These are phyloP conservation scores for Flagelloscypha sp. DNA, from an alignment of 768 basidiomycete species.

Conservation along the genomic window DNA sequence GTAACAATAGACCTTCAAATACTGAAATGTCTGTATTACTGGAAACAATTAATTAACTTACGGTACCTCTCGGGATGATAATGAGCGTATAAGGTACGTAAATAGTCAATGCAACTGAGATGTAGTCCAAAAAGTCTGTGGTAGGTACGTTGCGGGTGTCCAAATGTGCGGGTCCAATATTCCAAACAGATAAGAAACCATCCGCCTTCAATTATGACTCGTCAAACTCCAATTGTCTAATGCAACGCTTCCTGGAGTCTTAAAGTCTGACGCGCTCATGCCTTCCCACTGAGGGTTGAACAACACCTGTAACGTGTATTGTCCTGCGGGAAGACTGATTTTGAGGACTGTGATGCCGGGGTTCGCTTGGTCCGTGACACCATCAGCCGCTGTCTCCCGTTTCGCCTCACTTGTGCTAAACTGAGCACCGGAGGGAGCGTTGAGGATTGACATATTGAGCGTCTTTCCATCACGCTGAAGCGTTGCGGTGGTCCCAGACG, in stretches of 20 bases:
- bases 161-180: too few relatives aligned
- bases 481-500: slow-evolving; percentile 37
- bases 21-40: too few relatives aligned
- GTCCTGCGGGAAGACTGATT: slow-evolving; percentile 33
- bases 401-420: slow-evolving; percentile 30
- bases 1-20: too few relatives aligned
- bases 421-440: slow-evolving; percentile 32
- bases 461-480: slow-evolving; percentile 40
- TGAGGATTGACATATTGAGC: slow-evolving; percentile 34
- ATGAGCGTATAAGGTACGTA: too few relatives aligned
- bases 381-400: slow-evolving; percentile 25
- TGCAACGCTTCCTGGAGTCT: slow-evolving; percentile 36
- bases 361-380: slow-evolving; percentile 40
- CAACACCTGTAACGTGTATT: slow-evolving; percentile 42
- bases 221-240: slow-evolving; percentile 39
- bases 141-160: too few relatives aligned
- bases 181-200: too few relatives aligned
- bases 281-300: slow-evolving; percentile 53
- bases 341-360: slow-evolving; percentile 43
- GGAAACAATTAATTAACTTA: too few relatives aligned
- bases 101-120: too few relatives aligned
- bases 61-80: too few relatives aligned
- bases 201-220: slow-evolving; percentile 43
- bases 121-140: too few relatives aligned
- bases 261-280: slow-evolving; percentile 29